Percentiles rank a stretch among this genome's conserved stretches.
phyloP scores from a whole-genome alignment of 2,329 filamentous ascomycete species.

The Epichloe typhina region DNA sequence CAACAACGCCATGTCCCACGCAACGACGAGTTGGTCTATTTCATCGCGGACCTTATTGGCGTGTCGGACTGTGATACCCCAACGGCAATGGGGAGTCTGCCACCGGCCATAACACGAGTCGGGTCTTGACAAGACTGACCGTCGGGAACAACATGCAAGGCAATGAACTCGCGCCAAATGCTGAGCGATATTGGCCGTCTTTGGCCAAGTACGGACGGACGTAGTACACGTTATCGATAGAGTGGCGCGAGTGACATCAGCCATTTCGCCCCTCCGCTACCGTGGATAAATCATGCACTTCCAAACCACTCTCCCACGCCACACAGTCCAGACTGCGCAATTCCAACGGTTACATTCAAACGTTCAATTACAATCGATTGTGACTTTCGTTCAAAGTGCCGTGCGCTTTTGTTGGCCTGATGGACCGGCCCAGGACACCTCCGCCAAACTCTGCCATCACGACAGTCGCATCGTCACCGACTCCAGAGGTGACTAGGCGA shows the following conservation, averaged over 20 bases:
- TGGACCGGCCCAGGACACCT: conserved; percentile 36
- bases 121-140: no score
- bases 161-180: no score
- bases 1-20: no score
- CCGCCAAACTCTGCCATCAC: conserved; percentile 15
- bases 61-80: not conserved
- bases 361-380: not conserved
- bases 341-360: not conserved
- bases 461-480: conserved; percentile 31
- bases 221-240: not conserved
- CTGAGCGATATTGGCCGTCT: no score
- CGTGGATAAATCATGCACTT: not conserved
- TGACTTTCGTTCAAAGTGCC: not conserved
- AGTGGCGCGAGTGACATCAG: not conserved
- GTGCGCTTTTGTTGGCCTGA: conserved; percentile 11
- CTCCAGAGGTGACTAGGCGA: conserved; percentile 39
- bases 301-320: no score
- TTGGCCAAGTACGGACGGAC: no score
- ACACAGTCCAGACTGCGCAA: not conserved
- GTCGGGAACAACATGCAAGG: no score
- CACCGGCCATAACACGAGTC: no score
- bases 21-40: no score
- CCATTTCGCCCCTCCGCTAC: not conserved
- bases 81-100: no score
- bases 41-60: not conserved